These are phyloP conservation scores for Pinguiococcus pyrenoidosus DNA, from an alignment of 108 stramenopile species.

Conservation along the genomic window DNA sequence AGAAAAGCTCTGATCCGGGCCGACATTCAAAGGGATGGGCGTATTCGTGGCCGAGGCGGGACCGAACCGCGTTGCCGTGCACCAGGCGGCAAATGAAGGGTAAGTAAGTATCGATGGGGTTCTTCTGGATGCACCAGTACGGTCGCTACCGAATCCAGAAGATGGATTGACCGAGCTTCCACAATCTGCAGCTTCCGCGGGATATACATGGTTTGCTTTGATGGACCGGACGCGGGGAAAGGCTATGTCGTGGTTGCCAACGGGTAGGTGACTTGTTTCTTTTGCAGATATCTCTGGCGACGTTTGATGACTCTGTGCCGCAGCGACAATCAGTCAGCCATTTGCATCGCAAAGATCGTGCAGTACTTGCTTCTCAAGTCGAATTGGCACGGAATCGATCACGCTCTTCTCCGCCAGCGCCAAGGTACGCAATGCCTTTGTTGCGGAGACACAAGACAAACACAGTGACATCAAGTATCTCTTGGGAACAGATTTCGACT, in stretches of 20 bases:
- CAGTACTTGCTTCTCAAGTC: not conserved
- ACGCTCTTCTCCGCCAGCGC: not conserved
- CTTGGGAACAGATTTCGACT: no score
- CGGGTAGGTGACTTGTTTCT: no score
- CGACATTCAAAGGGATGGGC: no score
- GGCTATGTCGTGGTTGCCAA: conserved; percentile 4
- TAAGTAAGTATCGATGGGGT: no score
- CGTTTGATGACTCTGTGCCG: no score
- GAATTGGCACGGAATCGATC: not conserved
- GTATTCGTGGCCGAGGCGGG: conserved; percentile 11
- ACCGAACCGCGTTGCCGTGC: conserved; percentile 7
- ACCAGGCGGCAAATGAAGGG: conserved; percentile 21
- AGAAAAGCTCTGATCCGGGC: no score
- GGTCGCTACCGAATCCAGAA: no score
- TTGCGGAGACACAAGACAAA: no score
- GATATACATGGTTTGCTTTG: conserved; percentile 14
- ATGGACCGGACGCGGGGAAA: conserved; percentile 8
- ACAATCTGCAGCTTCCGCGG: not conserved
- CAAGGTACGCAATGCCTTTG: no score
- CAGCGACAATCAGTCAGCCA: conserved; percentile 15
- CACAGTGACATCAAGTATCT: no score
- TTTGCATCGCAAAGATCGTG: not conserved
- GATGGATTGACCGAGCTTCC: not conserved
- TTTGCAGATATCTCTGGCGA: no score
- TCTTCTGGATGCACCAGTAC: not conserved